Conservation (phyloP, 345 rosid genomes). For the Eutrema yunnanense region DNA sequence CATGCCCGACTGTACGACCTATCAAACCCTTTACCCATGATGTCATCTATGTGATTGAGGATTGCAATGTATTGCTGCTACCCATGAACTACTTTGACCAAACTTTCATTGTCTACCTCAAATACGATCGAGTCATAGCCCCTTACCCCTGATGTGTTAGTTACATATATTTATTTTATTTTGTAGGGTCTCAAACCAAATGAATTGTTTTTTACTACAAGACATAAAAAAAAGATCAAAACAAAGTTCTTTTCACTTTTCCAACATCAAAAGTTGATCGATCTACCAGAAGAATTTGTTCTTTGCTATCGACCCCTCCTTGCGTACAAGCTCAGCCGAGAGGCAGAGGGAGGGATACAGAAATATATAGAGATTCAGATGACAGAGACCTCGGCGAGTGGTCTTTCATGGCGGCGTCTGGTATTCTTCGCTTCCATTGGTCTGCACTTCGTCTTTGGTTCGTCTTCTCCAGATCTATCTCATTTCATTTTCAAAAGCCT, state of each 20-base stretch:
- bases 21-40: too few relatives aligned
- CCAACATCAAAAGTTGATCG: not conserved
- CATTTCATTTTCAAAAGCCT: not conserved
- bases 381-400: slow-evolving; percentile 29
- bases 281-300: not conserved
- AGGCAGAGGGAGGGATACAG: not conserved
- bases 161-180: not conserved
- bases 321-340: not conserved
- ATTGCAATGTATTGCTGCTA: too few relatives aligned
- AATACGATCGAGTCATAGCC: too few relatives aligned
- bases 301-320: not conserved
- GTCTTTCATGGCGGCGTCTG: slow-evolving; percentile 30
- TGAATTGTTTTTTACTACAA: not conserved
- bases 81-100: too few relatives aligned
- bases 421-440: slow-evolving; percentile 38
- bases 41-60: too few relatives aligned
- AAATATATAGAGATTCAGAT: slow-evolving; percentile 18
- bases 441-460: slow-evolving; percentile 55
- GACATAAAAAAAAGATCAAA: not conserved
- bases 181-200: not conserved
- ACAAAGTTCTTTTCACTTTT: not conserved
- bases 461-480: slow-evolving; percentile 32
- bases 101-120: too few relatives aligned
- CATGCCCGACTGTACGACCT: too few relatives aligned
- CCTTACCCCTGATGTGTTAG: too few relatives aligned